Evolutionary conservation across 108 stramenopile species (phyloP).

Genomic region (Phaeodactylum tricornutum): DNA sequence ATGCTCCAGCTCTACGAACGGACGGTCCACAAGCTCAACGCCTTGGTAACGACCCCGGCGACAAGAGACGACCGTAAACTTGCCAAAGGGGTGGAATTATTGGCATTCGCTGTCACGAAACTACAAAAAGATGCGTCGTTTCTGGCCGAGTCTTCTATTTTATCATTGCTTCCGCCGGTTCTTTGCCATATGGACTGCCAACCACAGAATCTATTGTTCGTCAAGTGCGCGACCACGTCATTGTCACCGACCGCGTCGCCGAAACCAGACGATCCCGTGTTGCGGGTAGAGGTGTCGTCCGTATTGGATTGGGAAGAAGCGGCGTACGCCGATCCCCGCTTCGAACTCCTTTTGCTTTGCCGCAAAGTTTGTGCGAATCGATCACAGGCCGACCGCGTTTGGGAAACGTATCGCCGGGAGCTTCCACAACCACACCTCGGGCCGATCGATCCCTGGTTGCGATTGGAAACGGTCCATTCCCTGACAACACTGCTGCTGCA

Average conservation of each 20-base stretch:
- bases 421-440: conserved; percentile 26
- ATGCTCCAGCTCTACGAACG: background rate
- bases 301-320: conserved; percentile 87
- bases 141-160: background rate
- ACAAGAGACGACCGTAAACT: background rate
- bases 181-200: conserved; percentile 81
- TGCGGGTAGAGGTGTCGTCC: conserved; percentile 19
- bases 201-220: conserved; percentile 74
- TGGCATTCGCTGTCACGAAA: background rate
- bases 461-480: conserved; percentile 67
- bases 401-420: conserved; percentile 33
- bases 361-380: conserved; percentile 73
- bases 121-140: background rate
- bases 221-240: background rate
- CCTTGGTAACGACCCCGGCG: too few species aligned
- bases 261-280: background rate
- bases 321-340: conserved; percentile 67
- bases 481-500: conserved; percentile 53
- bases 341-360: conserved; percentile 65
- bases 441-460: conserved; percentile 68
- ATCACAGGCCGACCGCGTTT: conserved; percentile 50
- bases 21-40: background rate
- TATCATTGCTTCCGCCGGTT: conserved; percentile 19
- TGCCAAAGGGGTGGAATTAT: background rate
- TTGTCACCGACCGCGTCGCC: conserved; percentile 3